Percentiles rank a stretch among this genome's conserved stretches.
Evolutionary conservation across 2,329 filamentous ascomycete genomes (phyloP).

Genomic region (Penicillium sp.): DNA sequence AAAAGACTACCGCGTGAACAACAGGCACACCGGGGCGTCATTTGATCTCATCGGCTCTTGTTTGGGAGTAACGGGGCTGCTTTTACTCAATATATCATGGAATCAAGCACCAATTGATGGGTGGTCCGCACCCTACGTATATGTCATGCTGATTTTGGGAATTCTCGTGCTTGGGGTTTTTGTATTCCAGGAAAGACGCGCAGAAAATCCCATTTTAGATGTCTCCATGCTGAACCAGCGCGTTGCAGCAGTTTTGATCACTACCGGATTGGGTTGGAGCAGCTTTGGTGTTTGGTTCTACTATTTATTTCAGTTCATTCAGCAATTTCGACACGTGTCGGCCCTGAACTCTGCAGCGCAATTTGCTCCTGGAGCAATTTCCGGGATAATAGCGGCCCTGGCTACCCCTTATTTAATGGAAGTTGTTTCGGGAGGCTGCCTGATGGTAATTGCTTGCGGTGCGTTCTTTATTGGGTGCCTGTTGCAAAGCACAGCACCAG

Average conservation of each 20-base stretch:
- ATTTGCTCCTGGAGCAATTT: conserved; percentile 25
- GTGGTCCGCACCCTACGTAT: conserved; percentile 44
- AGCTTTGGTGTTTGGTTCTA: conserved; percentile 41
- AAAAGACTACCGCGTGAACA: neutral
- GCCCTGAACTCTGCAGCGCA: conserved; percentile 29
- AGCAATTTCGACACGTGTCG: conserved; percentile 21
- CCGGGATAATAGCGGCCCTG: conserved; percentile 29
- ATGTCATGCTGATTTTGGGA: conserved; percentile 43
- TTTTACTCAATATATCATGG: conserved; percentile 53
- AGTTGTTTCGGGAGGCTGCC: conserved; percentile 17
- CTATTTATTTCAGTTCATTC: conserved; percentile 35
- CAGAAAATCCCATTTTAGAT: conserved; percentile 5
- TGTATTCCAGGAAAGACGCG: conserved; percentile 3
- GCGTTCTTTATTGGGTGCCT: conserved; percentile 29
- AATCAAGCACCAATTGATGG: conserved; percentile 48
- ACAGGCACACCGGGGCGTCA: neutral
- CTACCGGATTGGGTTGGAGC: conserved; percentile 39
- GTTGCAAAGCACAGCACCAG: conserved; percentile 34
- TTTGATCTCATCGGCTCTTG: conserved; percentile 44
- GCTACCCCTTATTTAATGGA: conserved; percentile 24
- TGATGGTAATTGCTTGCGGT: conserved; percentile 29
- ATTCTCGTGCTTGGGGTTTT: conserved; percentile 32
- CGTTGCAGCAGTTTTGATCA: conserved; percentile 34
- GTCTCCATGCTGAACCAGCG: conserved; percentile 15
- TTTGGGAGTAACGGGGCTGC: conserved; percentile 45